These are phyloP conservation scores for Russula sp. DNA, from an alignment of 768 basidiomycete genomes.

Conservation along the genomic window DNA sequence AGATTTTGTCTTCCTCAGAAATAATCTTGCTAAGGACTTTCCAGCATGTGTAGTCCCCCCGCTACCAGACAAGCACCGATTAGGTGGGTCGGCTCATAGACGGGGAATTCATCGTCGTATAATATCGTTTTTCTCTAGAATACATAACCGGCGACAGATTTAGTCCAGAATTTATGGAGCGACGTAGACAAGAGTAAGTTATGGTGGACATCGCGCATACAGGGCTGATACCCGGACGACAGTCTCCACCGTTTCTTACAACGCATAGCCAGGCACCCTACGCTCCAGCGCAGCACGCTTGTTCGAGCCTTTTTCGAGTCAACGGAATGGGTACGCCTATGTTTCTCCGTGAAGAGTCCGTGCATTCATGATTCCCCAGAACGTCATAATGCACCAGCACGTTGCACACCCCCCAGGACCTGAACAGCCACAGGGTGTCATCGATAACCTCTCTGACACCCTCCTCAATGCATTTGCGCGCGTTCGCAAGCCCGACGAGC, in stretches of 20 bases:
- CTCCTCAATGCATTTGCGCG: conserved; percentile 93
- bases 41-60: conserved; percentile 98
- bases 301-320: conserved; percentile 95
- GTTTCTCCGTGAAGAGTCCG: conserved; percentile 10
- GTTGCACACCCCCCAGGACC: conserved; percentile 85
- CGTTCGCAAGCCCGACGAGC: conserved; percentile 94
- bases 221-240: conserved; percentile 6
- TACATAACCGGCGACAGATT: conserved; percentile 98
- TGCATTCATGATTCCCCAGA: conserved; percentile 41
- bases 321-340: conserved; percentile 85
- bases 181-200: conserved; percentile 77
- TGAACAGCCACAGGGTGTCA: conserved; percentile 71
- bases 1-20: conserved; percentile 91
- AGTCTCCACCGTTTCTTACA: conserved; percentile 92
- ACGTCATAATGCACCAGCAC: conserved; percentile 96
- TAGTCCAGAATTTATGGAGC: conserved; percentile 95
- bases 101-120: background rate
- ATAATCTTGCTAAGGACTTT: conserved; percentile 85
- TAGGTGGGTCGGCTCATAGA: conserved; percentile 57
- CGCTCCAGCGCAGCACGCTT: conserved; percentile 83
- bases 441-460: conserved; percentile 95
- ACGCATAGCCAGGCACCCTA: conserved; percentile 89
- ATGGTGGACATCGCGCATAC: conserved; percentile 7
- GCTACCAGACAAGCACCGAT: conserved; percentile 91
- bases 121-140: conserved; percentile 44